Evolutionary conservation across 768 basidiomycete species (phyloP).

Genomic region (Lentinus tigrinus): DNA sequence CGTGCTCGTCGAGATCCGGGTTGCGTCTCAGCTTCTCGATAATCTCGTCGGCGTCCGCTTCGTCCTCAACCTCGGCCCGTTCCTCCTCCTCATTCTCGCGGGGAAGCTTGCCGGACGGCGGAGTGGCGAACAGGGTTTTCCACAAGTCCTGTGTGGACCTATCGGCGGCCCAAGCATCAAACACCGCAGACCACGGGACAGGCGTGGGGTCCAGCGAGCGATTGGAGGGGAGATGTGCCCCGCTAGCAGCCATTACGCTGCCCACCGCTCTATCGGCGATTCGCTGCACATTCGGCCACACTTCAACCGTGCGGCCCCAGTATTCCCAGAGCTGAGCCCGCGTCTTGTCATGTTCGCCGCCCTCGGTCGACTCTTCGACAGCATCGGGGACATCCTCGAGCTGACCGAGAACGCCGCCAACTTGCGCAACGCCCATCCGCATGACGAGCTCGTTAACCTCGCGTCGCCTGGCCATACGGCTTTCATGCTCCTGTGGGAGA

Average conservation of each 20-base stretch:
- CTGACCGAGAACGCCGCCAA: constrained; percentile 64
- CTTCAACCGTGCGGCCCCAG: constrained; percentile 70
- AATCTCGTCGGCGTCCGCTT: constrained; percentile 55
- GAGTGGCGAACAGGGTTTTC: constrained; percentile 60
- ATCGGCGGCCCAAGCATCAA: constrained; percentile 63
- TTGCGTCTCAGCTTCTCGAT: constrained; percentile 77
- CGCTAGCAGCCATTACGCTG: constrained; percentile 44
- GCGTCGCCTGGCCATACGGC: constrained; percentile 59
- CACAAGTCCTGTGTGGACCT: constrained; percentile 50
- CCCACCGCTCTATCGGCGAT: constrained; percentile 80
- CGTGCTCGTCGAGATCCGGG: constrained; percentile 74
- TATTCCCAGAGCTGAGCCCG: constrained; percentile 48
- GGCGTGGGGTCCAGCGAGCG: constrained; percentile 52
- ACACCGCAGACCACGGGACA: constrained; percentile 67
- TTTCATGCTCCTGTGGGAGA: constrained; percentile 48
- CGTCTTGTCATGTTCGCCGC: constrained; percentile 21
- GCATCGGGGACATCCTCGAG: constrained; percentile 23
- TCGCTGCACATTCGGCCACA: constrained; percentile 67
- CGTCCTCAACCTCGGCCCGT: constrained; percentile 37
- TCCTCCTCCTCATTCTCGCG: constrained; percentile 26
- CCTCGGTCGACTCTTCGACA: constrained; percentile 20
- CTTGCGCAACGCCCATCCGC: constrained; percentile 77
- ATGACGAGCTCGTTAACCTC: constrained; percentile 81
- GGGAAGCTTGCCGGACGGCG: constrained; percentile 35
- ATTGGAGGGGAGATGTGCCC: constrained; percentile 30